phyloP scores from a whole-genome alignment of 148 eudicot genomes.

The Amaranthus hypochondriacus region DNA sequence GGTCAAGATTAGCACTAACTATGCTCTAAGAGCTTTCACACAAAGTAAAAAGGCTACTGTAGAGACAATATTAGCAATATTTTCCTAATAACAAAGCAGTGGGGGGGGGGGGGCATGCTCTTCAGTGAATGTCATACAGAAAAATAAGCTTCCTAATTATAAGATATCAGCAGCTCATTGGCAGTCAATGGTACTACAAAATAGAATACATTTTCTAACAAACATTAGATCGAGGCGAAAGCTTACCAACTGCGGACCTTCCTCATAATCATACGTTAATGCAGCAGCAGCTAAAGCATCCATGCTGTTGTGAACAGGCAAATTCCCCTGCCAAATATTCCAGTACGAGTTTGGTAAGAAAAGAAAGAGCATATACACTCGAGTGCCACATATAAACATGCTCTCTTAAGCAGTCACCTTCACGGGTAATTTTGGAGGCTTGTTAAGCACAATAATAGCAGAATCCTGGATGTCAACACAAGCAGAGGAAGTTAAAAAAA shows the following conservation, averaged over 20 bases:
- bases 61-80: background rate
- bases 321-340: conserved; percentile 48
- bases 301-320: conserved; percentile 93
- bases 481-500: background rate
- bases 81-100: background rate
- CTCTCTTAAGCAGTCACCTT: conserved; percentile 43
- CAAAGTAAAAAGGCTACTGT: background rate
- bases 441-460: conserved; percentile 76
- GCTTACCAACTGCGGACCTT: conserved; percentile 87
- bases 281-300: conserved; percentile 98
- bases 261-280: conserved; percentile 69
- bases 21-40: background rate
- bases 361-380: conserved; percentile 2
- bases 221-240: conserved; percentile 9
- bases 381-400: background rate
- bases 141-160: background rate
- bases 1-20: no score
- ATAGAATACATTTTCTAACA: background rate
- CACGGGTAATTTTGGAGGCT: conserved; percentile 88
- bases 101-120: background rate
- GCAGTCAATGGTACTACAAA: background rate
- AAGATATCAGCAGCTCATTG: background rate
- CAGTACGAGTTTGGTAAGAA: background rate
- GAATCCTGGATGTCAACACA: conserved; percentile 55
- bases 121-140: background rate